Evolutionary conservation across 1,139 yeast species (phyloP), one percentile per base, ranked within the genome.

Genomic region (Ogataea hybrid): DNA sequence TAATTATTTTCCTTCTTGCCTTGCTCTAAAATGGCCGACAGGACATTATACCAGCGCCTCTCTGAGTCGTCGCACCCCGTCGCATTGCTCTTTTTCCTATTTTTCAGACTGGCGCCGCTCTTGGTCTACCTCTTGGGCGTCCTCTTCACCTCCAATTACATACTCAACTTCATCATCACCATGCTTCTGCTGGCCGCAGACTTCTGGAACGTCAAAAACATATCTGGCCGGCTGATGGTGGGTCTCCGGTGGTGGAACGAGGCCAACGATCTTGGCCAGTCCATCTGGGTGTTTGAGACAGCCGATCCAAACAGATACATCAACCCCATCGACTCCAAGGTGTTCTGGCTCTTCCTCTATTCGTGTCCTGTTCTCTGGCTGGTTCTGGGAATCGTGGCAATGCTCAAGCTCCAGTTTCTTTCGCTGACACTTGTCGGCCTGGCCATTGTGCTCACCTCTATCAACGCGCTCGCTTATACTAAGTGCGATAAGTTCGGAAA

Each of bases 191-290:
- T 87, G 22, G 84, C 95, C 0, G 88, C 88, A 1, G 98, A 92
- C 62, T 92, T 92, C 59, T 92, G 97, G 95, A 84, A 87, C 58
- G 81, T 88, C 33, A 92, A 92, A 59, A 92, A 92, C 62, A 86
- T 92, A 12, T 73, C 95, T 12, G 98, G 98, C 0, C 70, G 97
- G 47, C 73, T 87, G 42, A 66, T 92, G 43, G 97, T 92, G 6
- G 97, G 97, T 0, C 71, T 92, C 49, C 74, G 98, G 52, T 90
- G 97, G 96, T 89, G 96, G 96, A 88, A 87, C 61, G 90, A 84
- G 58, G 71, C 73, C 30, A 75, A 70, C 32, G 68, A 80, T 53
- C 57, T 69, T 9, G 90, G 92, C 28, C 84, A 82, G 50, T 82
- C 86, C 48, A 78, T 84, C 15, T 87, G 95, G 95, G 95, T 87